Evolutionary conservation across 192 early-diverging fungal genomes (phyloP), one percentile per base, ranked within the genome.

Genomic region (Backusella australiensis): DNA sequence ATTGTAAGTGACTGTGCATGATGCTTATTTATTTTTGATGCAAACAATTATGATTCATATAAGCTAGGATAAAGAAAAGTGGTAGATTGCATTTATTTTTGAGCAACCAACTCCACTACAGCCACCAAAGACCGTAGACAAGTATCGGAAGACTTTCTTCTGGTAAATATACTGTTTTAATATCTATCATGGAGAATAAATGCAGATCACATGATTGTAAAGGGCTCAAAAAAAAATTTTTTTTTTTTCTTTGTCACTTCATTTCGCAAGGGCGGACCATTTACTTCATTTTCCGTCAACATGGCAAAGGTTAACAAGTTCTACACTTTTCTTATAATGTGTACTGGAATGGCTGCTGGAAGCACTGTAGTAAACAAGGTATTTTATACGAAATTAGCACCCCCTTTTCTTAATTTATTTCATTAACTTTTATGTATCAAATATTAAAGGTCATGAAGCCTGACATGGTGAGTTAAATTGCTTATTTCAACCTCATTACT

Each of bases 291-390:
- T 29, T 8, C 4, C 26, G 23, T 63, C 56, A 56, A 56, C 19
- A 77, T 77, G 75, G 35, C 53, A 19, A 21, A 77, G 34, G 29
- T 63, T 35, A 71, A 69, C 49, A 77, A 70, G 21, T 41, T 77
- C 2, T 49, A 69, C 6, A 77, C 75, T 9, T 77, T 77, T 56
- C 34, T 77, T 9, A 53, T 63, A 17, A 52, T 77, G 23, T 77
- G 75, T 34, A 56, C 69, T 32, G 75, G 75, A 56, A 77, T 77
- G 75, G 75, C 69, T n/a, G 52, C 42, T 38, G 75, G 75, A 42
- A 77, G 75, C 19, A 77, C 75, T 26, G 56, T 59, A 41, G 69
- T 77, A 6, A 46, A 77, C 38, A 77, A 77, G 75, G 75, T 63
- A 63, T 63, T 29, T 12, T 12, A 26, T 66, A 71, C 29, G 1